Evolutionary conservation across 2,329 filamentous ascomycete species (phyloP), one percentile per base, ranked within the genome.

Genomic region (Amauroascus niger): DNA sequence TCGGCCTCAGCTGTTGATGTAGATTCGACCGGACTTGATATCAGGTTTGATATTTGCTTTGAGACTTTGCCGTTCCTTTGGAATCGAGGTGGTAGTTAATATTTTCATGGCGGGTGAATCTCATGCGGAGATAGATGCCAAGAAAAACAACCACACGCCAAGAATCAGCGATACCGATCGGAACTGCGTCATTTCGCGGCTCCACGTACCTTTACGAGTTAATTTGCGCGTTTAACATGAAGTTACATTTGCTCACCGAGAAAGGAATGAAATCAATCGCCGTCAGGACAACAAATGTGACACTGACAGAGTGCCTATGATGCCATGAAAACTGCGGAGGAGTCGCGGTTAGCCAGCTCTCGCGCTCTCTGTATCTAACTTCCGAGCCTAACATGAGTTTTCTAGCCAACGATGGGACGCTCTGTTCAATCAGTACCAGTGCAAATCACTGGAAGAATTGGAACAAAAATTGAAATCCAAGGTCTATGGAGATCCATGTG

Each of bases 321-420:
- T 64, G 66, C 65, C 58, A 82, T 81, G 79, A 74, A 75, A 66
- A 71, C 75, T 58, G 69, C 79, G 65, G 72, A 74, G 58, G 78
- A 81, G 60, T 73, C 75, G 63, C 78, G 73, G 78, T 79, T 64
- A 54, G 62, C 54, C 47, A 51, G 41, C 18, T 48, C 26, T 46
- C 16, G 16, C 26, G 2, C 37, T n/a, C 22, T 5, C 18, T 46
- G 30, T 14, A 41, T 11, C 20, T 46, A 24, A 49, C 13, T 52
- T 16, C 22, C 35, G 35, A 28, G 28, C 14, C 49, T 50, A 44
- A 43, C 41, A 13, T 37, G 20, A 46, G 51, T 26, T 58, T 52
- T 46, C 37, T 62, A 88, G 85, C 65, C 72, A 74, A 66, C 79
- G 82, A 78, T 89, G 86, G 86, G 74, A 79, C 62, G 74, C 77